Evolutionary conservation across 2,329 filamentous ascomycete species (phyloP), one percentile per base, ranked within the genome.

Genomic region (Zarea fungicola): DNA sequence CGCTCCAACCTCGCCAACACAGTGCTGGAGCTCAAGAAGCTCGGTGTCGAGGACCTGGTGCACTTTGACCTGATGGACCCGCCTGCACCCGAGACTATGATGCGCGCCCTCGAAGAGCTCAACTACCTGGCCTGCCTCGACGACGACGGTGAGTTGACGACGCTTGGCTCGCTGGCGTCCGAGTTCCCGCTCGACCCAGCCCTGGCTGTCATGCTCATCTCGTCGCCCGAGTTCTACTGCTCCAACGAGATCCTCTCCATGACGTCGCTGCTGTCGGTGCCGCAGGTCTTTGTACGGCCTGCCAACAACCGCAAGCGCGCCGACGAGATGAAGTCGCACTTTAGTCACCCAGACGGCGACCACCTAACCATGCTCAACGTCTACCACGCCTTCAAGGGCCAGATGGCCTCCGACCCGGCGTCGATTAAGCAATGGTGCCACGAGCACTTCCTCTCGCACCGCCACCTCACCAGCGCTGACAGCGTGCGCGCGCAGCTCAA

Each of bases 11-110:
- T 99, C 55, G 85, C 93, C 52, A 95, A 90, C 60, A 99, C 93
- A 0, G 93, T 99, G 1, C 73, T 99, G 39, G 93, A 99, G 68
- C 73, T 99, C 62, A 97, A 97, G 78, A 97, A 99, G 72, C 84
- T 99, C 32, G 93, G 93, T 37, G 84, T 99, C 23, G 84, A 95
- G 58, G 93, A 99, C 67, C 76, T 99, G 42, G 93, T 99, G 10
- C 93, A 99, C 70, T 99, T 99, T 63, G 95, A 99, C 65, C 78
- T 99, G 41, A 97, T 99, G 92, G 93, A 99, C 60, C 93, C 93
- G 21, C 93, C 93, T 1, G 92, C 95, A 2, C 95, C 93, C 0
- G 95, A 99, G 72, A 99, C 95, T 9, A 84, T 99, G 68, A 99
- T 99, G 92, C 84, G 95, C 57, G 93, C 93, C 3, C 74, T 99